Conservation (phyloP, 345 rosid species). For the Pistacia integerrima region DNA sequence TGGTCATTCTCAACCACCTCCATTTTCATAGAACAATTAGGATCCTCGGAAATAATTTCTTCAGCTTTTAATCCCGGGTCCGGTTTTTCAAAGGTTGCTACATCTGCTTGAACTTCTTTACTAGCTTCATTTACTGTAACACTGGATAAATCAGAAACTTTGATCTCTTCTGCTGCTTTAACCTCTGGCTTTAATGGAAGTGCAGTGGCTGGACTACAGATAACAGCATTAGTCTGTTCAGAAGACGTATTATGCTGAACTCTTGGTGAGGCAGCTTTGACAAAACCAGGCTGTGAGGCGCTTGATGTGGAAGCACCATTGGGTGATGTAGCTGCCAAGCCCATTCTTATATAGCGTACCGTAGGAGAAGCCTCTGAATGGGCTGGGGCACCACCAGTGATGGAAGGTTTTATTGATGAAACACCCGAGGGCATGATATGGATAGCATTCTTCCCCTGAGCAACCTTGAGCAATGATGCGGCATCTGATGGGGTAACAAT, state of each 20-base stretch:
- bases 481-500: conserved; percentile 58
- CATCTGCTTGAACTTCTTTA: conserved; percentile 28
- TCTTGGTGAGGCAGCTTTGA: conserved; percentile 34
- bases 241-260: conserved; percentile 35
- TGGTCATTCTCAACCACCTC: conserved; percentile 26
- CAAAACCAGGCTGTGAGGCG: conserved; percentile 27
- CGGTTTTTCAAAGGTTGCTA: conserved; percentile 27
- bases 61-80: conserved; percentile 30
- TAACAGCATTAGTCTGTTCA: conserved; percentile 31
- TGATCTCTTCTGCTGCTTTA: conserved; percentile 22
- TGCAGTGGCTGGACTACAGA: conserved; percentile 27
- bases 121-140: conserved; percentile 12
- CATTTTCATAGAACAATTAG: conserved; percentile 23
- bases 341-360: conserved; percentile 29
- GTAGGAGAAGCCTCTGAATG: conserved; percentile 40
- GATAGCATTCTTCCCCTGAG: conserved; percentile 58
- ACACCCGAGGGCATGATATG: conserved; percentile 50
- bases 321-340: conserved; percentile 30
- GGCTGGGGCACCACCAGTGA: conserved; percentile 34
- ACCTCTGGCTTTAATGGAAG: conserved; percentile 32
- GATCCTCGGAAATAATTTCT: conserved; percentile 25
- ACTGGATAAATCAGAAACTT: conserved; percentile 18
- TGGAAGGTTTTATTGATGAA: conserved; percentile 42
- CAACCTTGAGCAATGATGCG: conserved; percentile 55
- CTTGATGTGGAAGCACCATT: conserved; percentile 32